Base-by-base conservation (phyloP, 768 basidiomycete species). In the Naganishia vaughanmartiniae region DNA sequence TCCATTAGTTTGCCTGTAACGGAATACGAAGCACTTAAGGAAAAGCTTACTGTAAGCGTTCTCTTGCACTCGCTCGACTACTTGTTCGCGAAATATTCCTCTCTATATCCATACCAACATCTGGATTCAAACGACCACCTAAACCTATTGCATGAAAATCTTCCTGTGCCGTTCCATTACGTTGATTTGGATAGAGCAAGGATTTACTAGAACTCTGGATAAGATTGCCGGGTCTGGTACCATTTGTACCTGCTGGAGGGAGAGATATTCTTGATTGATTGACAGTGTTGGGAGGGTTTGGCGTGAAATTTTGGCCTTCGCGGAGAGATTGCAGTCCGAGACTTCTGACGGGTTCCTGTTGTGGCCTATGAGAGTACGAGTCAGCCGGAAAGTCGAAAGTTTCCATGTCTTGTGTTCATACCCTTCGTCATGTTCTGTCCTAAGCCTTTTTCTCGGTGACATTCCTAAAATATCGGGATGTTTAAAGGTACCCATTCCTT, bases 21-120 rank as follows among this genome's bases (percentile, higher is more conserved):
- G 26, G 28, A 34, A 15, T 28, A 15, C 5, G 26, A 10, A 26
- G 24, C 17, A 24, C 17, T 46, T 36, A 4, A 4, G 42, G 26
- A 55, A 55, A 17, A 9, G 17, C 60, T 26, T n/a, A 63, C 60
- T 63, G 60, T 45, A 63, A 63, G 42, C 60, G 60, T n/a, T 63
- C 39, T 17, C 60, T 63, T 24, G 42, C 42, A 26, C 60, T 63
- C 4, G 60, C 60, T 30, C 60, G 60, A 63, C 60, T 63, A 26
- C 60, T 63, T 34, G 60, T 63, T 36, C 60, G 36, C 24, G 60
- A 63, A 1, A 42, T 42, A 26, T 63, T 45, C 28, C 60, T 31
- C 21, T 45, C 42, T 26, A 63, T 45, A 45, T 63, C 24, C 6
- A 45, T 34, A 45, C 60, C 60, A 14, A 30, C 7, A 42, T 63